A percentile compares a stretch with the other conserved stretches of the same genome.
phyloP scores from a whole-genome alignment of 1,139 yeast genomes.

The Saccharomycopsis hybrid region DNA sequence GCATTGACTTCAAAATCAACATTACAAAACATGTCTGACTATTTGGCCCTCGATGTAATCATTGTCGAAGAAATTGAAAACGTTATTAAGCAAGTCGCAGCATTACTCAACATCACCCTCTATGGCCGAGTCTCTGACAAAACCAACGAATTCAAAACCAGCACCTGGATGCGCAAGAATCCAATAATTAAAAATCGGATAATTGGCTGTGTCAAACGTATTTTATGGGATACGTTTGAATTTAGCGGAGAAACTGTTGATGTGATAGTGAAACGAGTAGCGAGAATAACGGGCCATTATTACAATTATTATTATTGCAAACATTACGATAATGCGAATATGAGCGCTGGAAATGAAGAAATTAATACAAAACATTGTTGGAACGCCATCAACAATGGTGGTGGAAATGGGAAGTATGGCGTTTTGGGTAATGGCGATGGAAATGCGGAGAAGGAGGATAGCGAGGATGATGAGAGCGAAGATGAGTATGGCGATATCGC shows the following conservation, averaged over 20 bases:
- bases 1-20: constrained; percentile 6
- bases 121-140: constrained; percentile 4
- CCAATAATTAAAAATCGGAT: constrained; percentile 7
- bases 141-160: neutral
- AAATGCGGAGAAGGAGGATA: neutral
- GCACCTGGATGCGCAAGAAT: constrained; percentile 15
- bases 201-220: constrained; percentile 17
- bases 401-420: neutral
- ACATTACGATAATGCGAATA: neutral
- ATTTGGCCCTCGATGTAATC: constrained; percentile 4
- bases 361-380: neutral
- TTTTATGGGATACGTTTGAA: constrained; percentile 17
- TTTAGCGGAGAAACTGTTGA: constrained; percentile 12
- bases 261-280: constrained; percentile 15
- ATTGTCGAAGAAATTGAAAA: constrained; percentile 14
- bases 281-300: constrained; percentile 16
- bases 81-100: constrained; percentile 8
- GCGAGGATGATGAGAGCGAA: neutral
- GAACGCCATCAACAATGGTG: neutral
- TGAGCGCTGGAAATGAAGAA: neutral
- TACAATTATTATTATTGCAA: constrained; percentile 7
- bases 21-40: constrained; percentile 6
- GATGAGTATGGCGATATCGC: neutral
- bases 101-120: constrained; percentile 8
- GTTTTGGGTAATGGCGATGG: neutral